Base-by-base conservation (phyloP, 495 filamentous ascomycete species). In the Mytilinidion resinicola region DNA sequence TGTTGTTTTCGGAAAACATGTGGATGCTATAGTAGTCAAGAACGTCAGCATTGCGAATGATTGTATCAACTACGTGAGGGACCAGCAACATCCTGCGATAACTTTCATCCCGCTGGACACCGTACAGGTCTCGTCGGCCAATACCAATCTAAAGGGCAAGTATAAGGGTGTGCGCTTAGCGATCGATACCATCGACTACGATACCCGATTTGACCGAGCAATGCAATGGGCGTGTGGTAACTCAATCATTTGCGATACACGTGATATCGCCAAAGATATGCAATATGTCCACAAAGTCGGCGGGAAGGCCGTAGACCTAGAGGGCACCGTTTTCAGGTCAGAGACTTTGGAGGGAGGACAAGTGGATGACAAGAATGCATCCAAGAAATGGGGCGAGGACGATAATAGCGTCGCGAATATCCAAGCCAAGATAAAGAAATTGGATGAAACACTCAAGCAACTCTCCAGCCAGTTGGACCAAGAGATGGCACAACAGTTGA, bases 51-150 rank as follows among this genome's bases (percentile, higher is more conserved):
- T 85, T 0, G 95, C 89, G 33, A 87, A 89, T 60, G 90, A 96
- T 60, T 97, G 91, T 67, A 92, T 99, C 43, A 85, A 95, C 65
- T 93, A 95, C 71, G 80, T 97, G 47, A 89, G 90, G 57, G 91
- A 96, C 53, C 90, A 96, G 67, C 84, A 87, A 36, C 82, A 85
- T 19, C 84, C 88, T 21, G 88, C 90, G 60, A 85, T 90, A 55
- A 96, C 88, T 1, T 97, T 97, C 71, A 87, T 97, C 55, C 93
- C 93, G 0, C 79, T 97, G 11, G 93, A 99, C 73, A 96, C 95
- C 21, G 96, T 99, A 67, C 93, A 96, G 63, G 89, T 95, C 66
- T 90, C 86, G 66, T 82, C 87, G 9, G 79, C 90, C 55, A 93
- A 95, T 67, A 89, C 90, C 11, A 91, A 88, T 61, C 72, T 97